Conservation (phyloP, 1,284 basidiomycete species). For the Calocybe gambosa region DNA sequence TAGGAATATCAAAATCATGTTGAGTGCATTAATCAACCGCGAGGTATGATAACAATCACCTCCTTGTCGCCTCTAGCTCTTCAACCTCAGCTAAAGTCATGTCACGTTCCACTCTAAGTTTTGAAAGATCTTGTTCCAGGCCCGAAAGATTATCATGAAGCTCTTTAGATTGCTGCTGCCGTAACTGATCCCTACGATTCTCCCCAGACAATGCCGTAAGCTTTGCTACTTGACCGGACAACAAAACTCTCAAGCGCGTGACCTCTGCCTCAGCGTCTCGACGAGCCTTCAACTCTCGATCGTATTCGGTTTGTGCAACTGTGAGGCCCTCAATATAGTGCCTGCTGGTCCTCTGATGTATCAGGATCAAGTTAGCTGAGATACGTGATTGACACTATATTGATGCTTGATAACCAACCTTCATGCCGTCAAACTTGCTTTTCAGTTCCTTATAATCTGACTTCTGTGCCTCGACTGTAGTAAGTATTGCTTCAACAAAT, state of each 20-base stretch:
- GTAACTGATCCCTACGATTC: constrained; percentile 68
- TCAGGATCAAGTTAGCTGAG: constrained; percentile 6
- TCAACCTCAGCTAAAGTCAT: constrained; percentile 91
- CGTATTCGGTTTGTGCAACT: constrained; percentile 91
- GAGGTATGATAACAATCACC: constrained; percentile 36
- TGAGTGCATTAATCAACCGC: not conserved
- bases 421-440: constrained; percentile 77
- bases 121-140: constrained; percentile 83
- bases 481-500: constrained; percentile 70
- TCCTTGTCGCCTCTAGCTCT: constrained; percentile 72
- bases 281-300: constrained; percentile 80
- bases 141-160: constrained; percentile 70
- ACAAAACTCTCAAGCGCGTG: constrained; percentile 72
- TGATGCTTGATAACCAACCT: constrained; percentile 46
- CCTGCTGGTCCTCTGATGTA: constrained; percentile 71
- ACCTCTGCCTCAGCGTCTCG: constrained; percentile 92
- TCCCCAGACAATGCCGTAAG: constrained; percentile 81
- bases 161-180: constrained; percentile 76
- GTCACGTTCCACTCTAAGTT: constrained; percentile 85
- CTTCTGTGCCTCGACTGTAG: constrained; percentile 62
- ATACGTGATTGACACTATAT: not conserved
- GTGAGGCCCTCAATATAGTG: constrained; percentile 89
- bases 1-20: constrained; percentile 6
- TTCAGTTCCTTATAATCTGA: constrained; percentile 65
- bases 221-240: constrained; percentile 86